Base-by-base conservation (phyloP, 2,329 filamentous ascomycete species). In the Aspergillus cejpii region DNA sequence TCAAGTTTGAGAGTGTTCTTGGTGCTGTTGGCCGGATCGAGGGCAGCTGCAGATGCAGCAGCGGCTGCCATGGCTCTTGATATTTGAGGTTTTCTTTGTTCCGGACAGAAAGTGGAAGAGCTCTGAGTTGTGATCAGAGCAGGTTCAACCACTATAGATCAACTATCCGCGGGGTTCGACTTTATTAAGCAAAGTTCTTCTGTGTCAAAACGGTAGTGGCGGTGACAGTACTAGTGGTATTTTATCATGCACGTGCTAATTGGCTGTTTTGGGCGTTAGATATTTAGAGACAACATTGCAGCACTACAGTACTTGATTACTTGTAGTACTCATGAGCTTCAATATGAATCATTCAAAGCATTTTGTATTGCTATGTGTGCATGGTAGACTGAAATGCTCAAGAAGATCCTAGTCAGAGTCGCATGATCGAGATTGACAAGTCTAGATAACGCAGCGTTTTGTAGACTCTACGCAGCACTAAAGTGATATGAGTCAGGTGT, bases 1-100 rank as follows among this genome's bases (percentile, higher is more conserved):
- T 84, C 80, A 52, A 84, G 75, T 62, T 83, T 83, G 51, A 84
- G 67, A 31, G 79, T 83, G 52, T 80, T 81, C 57, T 78, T 75
- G 37, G 75, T 70, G 58, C 70, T 70, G 54, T 74, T 71, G 59
- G 68, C 69, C 44, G 76, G 75, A 59, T 78, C 74, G 55, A 81
- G 69, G 52, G 74, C 74, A 58, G 74, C 72, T 53, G 76, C 67
- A 36, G 77, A 77, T 51, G 78, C 77, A 49, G 64, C 66, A 37
- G 65, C 66, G 53, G 66, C 65, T 52, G 67, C 63, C 66, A 69
- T 69, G 55, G 54, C 64, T 60, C 51, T 53, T 44, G 34, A 41
- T 54, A 27, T 39, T n/a, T 45, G 45, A 50, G 50, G 47, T 54
- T 50, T 54, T 50, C 49, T 53, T 53, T 48, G 44, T 51, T 57